These are phyloP conservation scores for Anthracocystis walkeri DNA, from an alignment of 1,284 basidiomycete genomes.

Conservation along the genomic window DNA sequence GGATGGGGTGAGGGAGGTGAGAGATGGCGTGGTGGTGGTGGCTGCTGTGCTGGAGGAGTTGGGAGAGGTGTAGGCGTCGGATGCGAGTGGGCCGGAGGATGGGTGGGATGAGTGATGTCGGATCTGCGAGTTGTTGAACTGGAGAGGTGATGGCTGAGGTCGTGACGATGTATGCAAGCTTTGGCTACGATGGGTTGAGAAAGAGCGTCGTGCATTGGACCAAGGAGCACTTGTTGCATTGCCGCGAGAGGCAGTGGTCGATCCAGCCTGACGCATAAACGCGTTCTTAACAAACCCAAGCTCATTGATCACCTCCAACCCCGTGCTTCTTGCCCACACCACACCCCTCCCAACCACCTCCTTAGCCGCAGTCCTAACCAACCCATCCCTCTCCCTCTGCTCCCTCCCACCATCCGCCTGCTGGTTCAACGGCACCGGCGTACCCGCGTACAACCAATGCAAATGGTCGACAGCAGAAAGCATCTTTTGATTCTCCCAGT, in stretches of 20 bases:
- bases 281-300: conserved; percentile 61
- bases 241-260: conserved; percentile 20
- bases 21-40: conserved; percentile 35
- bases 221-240: conserved; percentile 4
- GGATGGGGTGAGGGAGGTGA: conserved; percentile 40
- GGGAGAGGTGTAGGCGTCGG: conserved; percentile 51
- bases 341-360: conserved; percentile 44
- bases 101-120: conserved; percentile 24
- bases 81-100: conserved; percentile 31
- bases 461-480: conserved; percentile 65
- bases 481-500: conserved; percentile 66
- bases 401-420: conserved; percentile 36
- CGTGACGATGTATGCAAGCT: conserved; percentile 6
- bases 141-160: not conserved
- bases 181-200: not conserved
- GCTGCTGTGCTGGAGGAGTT: conserved; percentile 7
- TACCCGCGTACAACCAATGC: conserved; percentile 62
- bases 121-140: not conserved
- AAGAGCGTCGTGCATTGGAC: conserved; percentile 12
- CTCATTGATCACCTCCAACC: conserved; percentile 67
- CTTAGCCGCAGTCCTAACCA: conserved; percentile 35
- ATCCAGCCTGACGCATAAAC: conserved; percentile 54
- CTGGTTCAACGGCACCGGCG: conserved; percentile 41
- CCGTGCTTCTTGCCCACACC: conserved; percentile 66
- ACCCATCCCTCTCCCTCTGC: conserved; percentile 35